Evolutionary conservation across 257 asterid species (phyloP).

Genomic region (Plantago major): DNA sequence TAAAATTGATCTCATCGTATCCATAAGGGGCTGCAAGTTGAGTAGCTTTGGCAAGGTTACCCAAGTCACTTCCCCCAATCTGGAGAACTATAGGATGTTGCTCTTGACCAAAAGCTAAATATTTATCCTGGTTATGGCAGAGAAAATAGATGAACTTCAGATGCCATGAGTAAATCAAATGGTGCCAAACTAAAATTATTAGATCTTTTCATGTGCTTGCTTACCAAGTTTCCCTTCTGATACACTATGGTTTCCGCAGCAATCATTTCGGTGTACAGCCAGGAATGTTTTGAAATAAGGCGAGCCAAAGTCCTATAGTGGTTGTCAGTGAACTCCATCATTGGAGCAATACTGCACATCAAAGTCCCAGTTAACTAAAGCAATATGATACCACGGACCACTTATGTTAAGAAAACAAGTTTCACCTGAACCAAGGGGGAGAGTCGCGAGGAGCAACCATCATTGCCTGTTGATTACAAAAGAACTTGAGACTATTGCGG

Average conservation of each 20-base stretch:
- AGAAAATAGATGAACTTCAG: slow-evolving; percentile 25
- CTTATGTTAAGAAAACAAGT: slow-evolving; percentile 2
- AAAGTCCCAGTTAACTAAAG: slow-evolving; percentile 18
- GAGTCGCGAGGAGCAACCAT: slow-evolving; percentile 68
- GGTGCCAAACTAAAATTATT: neutral
- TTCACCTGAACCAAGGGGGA: slow-evolving; percentile 93
- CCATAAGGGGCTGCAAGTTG: slow-evolving; percentile 83
- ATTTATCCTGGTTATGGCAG: slow-evolving; percentile 62
- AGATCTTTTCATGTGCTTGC: neutral
- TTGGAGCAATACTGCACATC: slow-evolving; percentile 78
- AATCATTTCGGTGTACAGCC: slow-evolving; percentile 96
- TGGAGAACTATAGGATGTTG: slow-evolving; percentile 98
- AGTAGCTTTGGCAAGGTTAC: slow-evolving; percentile 79
- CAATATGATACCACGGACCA: slow-evolving; percentile 2
- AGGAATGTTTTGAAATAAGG: slow-evolving; percentile 70
- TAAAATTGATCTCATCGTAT: slow-evolving; percentile 91
- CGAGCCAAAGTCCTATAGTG: slow-evolving; percentile 92
- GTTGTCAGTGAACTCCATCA: slow-evolving; percentile 96
- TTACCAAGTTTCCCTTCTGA: slow-evolving; percentile 87
- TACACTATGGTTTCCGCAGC: slow-evolving; percentile 92
- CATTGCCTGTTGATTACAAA: slow-evolving; percentile 30
- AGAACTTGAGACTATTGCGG: slow-evolving; percentile 28
- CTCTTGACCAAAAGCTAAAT: slow-evolving; percentile 80
- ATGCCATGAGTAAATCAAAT: slow-evolving; percentile 7
- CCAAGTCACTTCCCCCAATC: slow-evolving; percentile 88